Conservation (phyloP, 176 grass and related monocot species). For the Lolium rigidum region DNA sequence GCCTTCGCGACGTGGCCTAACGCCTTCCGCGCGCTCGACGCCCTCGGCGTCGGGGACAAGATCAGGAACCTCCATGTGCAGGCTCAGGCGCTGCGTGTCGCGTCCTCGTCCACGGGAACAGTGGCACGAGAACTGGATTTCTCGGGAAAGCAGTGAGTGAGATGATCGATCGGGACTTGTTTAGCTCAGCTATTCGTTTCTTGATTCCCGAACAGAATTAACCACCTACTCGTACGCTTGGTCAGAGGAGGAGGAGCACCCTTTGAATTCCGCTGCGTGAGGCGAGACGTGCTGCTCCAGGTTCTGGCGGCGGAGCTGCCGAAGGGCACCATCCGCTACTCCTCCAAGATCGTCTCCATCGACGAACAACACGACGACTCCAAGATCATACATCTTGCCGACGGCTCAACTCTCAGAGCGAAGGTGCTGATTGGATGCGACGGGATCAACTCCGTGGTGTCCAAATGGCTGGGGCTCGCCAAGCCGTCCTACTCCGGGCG, state of each 20-base stretch:
- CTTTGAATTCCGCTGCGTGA: conserved; percentile 40
- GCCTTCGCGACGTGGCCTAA: conserved; percentile 69
- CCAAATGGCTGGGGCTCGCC: conserved; percentile 61
- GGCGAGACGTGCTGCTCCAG: conserved; percentile 60
- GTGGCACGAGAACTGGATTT: neutral
- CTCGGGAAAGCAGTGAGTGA: neutral
- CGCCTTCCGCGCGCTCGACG: conserved; percentile 60
- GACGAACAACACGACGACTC: conserved; percentile 36
- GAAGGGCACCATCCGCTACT: conserved; percentile 65
- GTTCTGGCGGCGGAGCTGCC: conserved; percentile 64
- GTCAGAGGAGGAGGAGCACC: neutral
- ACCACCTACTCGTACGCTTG: too few relatives aligned
- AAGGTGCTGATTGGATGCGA: conserved; percentile 78
- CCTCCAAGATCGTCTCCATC: conserved; percentile 71
- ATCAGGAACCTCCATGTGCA: neutral
- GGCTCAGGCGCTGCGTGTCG: neutral
- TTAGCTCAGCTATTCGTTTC: neutral
- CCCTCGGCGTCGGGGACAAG: conserved; percentile 40
- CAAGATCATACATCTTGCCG: conserved; percentile 71
- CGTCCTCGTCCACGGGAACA: neutral
- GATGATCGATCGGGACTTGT: neutral
- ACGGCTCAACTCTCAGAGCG: conserved; percentile 62
- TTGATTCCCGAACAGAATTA: too few relatives aligned
- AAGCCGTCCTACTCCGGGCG: conserved; percentile 55
- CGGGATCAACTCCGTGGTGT: conserved; percentile 77